Evolutionary conservation across 1,139 yeast genomes (phyloP).

Genomic region (Saccharomyces hybrid): DNA sequence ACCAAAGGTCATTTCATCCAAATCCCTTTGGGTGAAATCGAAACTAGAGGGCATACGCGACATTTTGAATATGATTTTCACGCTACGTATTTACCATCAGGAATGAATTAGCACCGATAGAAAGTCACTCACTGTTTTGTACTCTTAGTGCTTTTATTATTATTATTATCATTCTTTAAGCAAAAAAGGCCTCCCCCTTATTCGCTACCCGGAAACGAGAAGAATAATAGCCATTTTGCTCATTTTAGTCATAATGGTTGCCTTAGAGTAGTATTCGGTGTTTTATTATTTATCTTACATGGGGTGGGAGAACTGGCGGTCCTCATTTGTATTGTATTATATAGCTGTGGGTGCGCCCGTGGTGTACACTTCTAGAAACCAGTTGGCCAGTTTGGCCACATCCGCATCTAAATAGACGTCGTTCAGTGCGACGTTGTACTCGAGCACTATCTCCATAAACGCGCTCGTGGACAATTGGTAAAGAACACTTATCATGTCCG

Average conservation of each 20-base stretch:
- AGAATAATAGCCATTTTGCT: background rate
- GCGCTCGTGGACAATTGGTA: constrained; percentile 59
- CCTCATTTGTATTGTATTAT: background rate
- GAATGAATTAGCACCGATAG: background rate
- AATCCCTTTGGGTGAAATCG: constrained; percentile 23
- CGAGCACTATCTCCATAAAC: constrained; percentile 55
- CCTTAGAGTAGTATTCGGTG: background rate
- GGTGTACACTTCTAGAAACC: constrained; percentile 50
- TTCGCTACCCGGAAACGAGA: constrained; percentile 1
- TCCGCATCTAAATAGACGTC: constrained; percentile 56
- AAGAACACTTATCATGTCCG: constrained; percentile 44
- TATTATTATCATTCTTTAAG: background rate
- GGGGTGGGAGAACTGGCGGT: background rate
- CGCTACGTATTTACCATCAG: background rate
- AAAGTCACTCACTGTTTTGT: background rate
- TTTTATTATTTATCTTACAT: background rate
- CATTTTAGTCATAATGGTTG: background rate
- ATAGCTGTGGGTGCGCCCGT: background rate
- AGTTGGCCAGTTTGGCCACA: constrained; percentile 59
- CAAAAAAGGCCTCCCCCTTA: background rate
- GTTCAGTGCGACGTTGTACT: constrained; percentile 53
- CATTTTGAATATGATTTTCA: constrained; percentile 16
- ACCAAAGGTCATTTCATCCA: constrained; percentile 29
- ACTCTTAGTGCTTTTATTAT: background rate
- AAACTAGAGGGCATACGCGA: constrained; percentile 34